These are phyloP conservation scores for Beauveria sp. DNA, from an alignment of 2,329 filamentous ascomycete species.

Conservation along the genomic window DNA sequence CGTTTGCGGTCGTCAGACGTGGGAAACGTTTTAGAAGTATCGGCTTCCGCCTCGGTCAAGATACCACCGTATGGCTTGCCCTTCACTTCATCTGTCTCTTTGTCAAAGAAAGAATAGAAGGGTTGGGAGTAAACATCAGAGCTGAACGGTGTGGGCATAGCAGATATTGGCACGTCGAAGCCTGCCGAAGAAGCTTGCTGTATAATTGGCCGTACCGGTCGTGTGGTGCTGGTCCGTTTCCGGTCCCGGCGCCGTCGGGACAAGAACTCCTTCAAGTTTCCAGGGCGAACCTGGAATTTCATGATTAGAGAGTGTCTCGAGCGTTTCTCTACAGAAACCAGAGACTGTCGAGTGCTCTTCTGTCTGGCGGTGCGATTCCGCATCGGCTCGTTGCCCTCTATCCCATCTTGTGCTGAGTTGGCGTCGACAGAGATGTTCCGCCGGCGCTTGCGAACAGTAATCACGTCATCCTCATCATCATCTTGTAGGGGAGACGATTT, in stretches of 20 bases:
- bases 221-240: conserved; percentile 19
- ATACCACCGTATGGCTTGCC: conserved; percentile 95
- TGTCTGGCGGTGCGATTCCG: conserved; percentile 49
- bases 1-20: conserved; percentile 70
- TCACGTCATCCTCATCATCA: conserved; percentile 48
- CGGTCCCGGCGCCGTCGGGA: conserved; percentile 25
- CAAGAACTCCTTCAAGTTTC: conserved; percentile 31
- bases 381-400: conserved; percentile 21
- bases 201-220: conserved; percentile 15
- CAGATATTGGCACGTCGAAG: conserved; percentile 10
- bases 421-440: conserved; percentile 40
- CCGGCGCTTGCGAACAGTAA: conserved; percentile 46
- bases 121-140: conserved; percentile 61
- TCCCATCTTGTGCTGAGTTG: conserved; percentile 25
- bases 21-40: conserved; percentile 84
- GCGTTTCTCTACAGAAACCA: conserved; percentile 33
- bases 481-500: conserved; percentile 67
- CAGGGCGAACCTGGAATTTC: conserved; percentile 29
- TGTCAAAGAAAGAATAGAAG: conserved; percentile 83
- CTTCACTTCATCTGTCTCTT: conserved; percentile 80
- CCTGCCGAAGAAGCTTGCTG: conserved; percentile 9
- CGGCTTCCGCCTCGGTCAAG: conserved; percentile 77
- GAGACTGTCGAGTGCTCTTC: conserved; percentile 35
- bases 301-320: conserved; percentile 28
- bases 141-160: conserved; percentile 48